Base-by-base conservation (phyloP, 306 rosid genomes). In the Castanopsis chinensis region DNA sequence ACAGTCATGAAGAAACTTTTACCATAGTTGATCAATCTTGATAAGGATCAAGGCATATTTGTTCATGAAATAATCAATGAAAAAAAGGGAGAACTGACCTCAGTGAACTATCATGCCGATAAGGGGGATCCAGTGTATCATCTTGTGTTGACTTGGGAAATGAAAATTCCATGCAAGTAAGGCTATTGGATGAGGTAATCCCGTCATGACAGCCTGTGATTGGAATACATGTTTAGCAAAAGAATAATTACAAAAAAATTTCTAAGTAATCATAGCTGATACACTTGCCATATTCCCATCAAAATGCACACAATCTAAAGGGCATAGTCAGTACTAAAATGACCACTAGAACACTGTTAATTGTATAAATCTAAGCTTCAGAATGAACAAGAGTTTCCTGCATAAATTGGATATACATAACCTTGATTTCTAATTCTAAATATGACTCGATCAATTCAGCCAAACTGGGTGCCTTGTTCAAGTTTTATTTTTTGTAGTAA, bases 81-180 rank as follows among this genome's bases (percentile, higher is more conserved):
- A 67, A 43, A 59, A 18, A 57, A 58, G 52, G 69, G 45, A 77
- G 64, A 72, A 55, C 84, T 70, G 73, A 93, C 98, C 91, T 87
- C 57, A 82, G 55, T 20, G 78, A 82, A 53, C 86, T 82, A 59
- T 91, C 86, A 56, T 76, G 90, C 58, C 37, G 86, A 77, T 65
- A 84, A n/a, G 20, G 69, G 28, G 82, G 30, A 49, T 79, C 90
- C 72, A 88, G 69, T 55, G 60, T 20, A 61, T 77, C 83, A 32
- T 86, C 90, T 30, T 49, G 76, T 41, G 65, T 63, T 71, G 79
- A 79, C 33, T 68, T 52, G 6, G 92, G 89, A 76, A 88, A 90
- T 52, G 83, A 82, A 80, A 91, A 90, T 67, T 91, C 89, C 89
- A 91, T 77, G 13, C 81, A 85, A 79, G 79, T 70, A 80, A 89